Evolutionary conservation across 768 basidiomycete genomes (phyloP).

Genomic region (Cystoderma amianthinum): DNA sequence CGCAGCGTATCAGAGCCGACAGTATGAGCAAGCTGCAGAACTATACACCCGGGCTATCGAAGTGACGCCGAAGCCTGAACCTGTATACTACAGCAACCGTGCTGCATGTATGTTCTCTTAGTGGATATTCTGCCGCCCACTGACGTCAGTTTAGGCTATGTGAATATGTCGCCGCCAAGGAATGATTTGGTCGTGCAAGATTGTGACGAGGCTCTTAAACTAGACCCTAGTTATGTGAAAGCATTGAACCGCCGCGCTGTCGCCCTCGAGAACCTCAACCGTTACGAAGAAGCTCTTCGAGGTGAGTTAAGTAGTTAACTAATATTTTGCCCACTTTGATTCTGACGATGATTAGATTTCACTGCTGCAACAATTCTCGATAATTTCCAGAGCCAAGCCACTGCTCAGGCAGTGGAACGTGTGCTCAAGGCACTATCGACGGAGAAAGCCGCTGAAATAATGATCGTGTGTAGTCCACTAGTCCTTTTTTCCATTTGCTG

Average conservation of each 20-base stretch:
- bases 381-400: constrained; percentile 78
- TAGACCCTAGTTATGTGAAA: constrained; percentile 84
- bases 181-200: constrained; percentile 79
- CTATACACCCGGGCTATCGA: constrained; percentile 73
- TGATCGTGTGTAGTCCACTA: constrained; percentile 56
- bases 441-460: constrained; percentile 65
- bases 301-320: constrained; percentile 40
- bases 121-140: no score
- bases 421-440: constrained; percentile 79
- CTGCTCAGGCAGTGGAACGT: constrained; percentile 83
- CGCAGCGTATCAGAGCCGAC: constrained; percentile 54
- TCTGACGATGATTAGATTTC: constrained; percentile 52
- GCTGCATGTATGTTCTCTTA: constrained; percentile 89
- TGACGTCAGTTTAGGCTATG: constrained; percentile 81
- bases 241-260: constrained; percentile 85
- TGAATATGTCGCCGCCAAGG: constrained; percentile 84
- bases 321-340: not conserved
- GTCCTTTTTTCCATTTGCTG: constrained; percentile 2
- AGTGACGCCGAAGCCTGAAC: constrained; percentile 71
- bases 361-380: constrained; percentile 96
- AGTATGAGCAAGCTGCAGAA: constrained; percentile 52
- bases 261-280: constrained; percentile 73
- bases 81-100: constrained; percentile 95
- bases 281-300: constrained; percentile 70
- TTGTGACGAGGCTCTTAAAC: constrained; percentile 80